These are phyloP conservation scores for Candida nonsorbophila DNA, from an alignment of 805 yeast species.

Conservation along the genomic window DNA sequence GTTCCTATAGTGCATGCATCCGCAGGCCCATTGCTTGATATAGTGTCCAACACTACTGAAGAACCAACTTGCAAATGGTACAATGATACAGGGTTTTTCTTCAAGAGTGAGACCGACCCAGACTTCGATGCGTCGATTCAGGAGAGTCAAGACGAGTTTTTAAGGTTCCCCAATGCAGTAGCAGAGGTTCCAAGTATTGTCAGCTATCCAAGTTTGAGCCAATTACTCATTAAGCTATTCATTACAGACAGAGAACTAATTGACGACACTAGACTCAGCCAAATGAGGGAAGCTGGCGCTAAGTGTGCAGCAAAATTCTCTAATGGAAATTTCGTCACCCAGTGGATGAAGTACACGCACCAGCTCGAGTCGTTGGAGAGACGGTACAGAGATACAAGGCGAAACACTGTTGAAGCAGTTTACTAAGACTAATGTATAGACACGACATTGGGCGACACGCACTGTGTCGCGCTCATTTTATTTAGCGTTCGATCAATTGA, in stretches of 20 bases:
- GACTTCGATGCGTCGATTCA: constrained; percentile 37
- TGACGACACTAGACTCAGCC: constrained; percentile 25
- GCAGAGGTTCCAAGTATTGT: constrained; percentile 6
- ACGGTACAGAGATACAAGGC: constrained; percentile 18
- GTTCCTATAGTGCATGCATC: constrained; percentile 90
- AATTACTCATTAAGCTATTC: constrained; percentile 41
- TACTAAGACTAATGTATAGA: constrained; percentile 13
- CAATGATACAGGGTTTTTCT: constrained; percentile 72
- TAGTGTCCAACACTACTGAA: constrained; percentile 40
- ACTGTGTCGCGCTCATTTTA: too few species aligned
- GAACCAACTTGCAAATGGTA: constrained; percentile 14
- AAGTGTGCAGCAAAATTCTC: constrained; percentile 55
- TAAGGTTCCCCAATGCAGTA: constrained; percentile 6
- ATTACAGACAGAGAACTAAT: constrained; percentile 22
- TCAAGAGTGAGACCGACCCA: constrained; percentile 66
- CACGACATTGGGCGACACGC: too few species aligned
- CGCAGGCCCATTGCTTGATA: constrained; percentile 91
- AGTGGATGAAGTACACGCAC: constrained; percentile 42
- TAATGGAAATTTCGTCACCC: constrained; percentile 47
- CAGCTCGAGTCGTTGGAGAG: constrained; percentile 5
- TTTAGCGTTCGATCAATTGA: constrained; percentile 1
- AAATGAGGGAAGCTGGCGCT: constrained; percentile 43
- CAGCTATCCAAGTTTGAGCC: constrained; percentile 44
- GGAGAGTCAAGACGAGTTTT: constrained; percentile 3
- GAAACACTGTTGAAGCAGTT: constrained; percentile 21